Percentiles rank a stretch among this genome's conserved stretches.
phyloP scores from a whole-genome alignment of 148 eudicot genomes.

The Rhododendron molle region DNA sequence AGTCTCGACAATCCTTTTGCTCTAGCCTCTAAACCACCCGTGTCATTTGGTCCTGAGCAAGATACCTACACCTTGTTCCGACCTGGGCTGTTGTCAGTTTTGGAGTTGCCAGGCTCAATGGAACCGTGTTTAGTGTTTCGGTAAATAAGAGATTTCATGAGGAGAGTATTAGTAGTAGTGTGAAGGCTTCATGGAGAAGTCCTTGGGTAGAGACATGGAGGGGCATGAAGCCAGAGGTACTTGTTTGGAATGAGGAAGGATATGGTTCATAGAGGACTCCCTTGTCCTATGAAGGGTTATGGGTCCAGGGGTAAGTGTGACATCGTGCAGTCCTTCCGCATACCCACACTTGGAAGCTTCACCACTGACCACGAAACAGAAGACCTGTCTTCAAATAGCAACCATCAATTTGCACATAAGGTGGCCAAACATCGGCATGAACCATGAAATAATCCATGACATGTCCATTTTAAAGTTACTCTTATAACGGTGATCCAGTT shows the following conservation, averaged over 20 bases:
- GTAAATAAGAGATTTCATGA: not conserved
- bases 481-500: not conserved
- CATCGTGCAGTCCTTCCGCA: not conserved
- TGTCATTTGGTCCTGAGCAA: not conserved
- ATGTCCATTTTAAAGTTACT: not conserved
- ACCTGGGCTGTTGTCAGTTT: not conserved
- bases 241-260: not conserved
- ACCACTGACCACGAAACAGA: not conserved
- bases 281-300: not conserved
- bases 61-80: not conserved
- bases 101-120: not conserved
- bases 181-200: not conserved
- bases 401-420: not conserved
- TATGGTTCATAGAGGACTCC: not conserved
- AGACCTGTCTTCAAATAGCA: not conserved
- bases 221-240: not conserved
- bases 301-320: not conserved
- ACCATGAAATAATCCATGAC: not conserved
- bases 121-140: not conserved
- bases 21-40: not conserved
- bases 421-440: not conserved
- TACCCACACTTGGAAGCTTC: not conserved
- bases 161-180: not conserved
- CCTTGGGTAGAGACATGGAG: not conserved
- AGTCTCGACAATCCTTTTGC: not conserved